Percentiles rank a stretch among this genome's conserved stretches.
These are phyloP conservation scores for Lasiosphaeria miniovina DNA, from an alignment of 495 filamentous ascomycete species.

Conservation along the genomic window DNA sequence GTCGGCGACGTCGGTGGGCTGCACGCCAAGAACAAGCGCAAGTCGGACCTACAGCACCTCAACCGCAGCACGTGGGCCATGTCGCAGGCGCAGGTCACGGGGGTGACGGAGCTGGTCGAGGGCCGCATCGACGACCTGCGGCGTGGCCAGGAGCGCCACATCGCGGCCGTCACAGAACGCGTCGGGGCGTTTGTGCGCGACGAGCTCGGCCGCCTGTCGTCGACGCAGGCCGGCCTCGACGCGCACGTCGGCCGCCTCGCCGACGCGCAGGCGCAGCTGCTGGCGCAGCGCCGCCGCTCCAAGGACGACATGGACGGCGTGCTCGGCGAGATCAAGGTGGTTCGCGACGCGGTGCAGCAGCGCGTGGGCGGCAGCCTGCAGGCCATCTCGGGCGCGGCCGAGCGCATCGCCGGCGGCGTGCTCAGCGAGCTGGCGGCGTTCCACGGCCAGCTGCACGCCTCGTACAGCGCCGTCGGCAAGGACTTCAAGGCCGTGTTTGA, in stretches of 20 bases:
- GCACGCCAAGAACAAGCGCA: constrained; percentile 77
- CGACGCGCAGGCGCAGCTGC: constrained; percentile 61
- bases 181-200: constrained; percentile 70
- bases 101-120: constrained; percentile 75
- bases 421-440: constrained; percentile 80
- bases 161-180: constrained; percentile 61
- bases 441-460: constrained; percentile 76
- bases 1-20: constrained; percentile 77
- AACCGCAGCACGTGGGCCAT: constrained; percentile 78
- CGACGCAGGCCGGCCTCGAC: constrained; percentile 65
- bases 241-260: constrained; percentile 63
- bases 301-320: constrained; percentile 88
- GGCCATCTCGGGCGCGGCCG: constrained; percentile 79
- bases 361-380: constrained; percentile 82
- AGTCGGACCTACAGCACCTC: constrained; percentile 71
- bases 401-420: constrained; percentile 86
- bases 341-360: constrained; percentile 81
- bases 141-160: constrained; percentile 62
- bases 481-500: constrained; percentile 88
- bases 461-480: constrained; percentile 83
- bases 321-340: constrained; percentile 84
- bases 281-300: constrained; percentile 63
- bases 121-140: constrained; percentile 65
- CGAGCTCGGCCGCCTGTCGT: constrained; percentile 65
- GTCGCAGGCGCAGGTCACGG: constrained; percentile 68